These are phyloP conservation scores for Cavenderia fasciculata DNA, from an alignment of 78 protist species.

Conservation along the genomic window DNA sequence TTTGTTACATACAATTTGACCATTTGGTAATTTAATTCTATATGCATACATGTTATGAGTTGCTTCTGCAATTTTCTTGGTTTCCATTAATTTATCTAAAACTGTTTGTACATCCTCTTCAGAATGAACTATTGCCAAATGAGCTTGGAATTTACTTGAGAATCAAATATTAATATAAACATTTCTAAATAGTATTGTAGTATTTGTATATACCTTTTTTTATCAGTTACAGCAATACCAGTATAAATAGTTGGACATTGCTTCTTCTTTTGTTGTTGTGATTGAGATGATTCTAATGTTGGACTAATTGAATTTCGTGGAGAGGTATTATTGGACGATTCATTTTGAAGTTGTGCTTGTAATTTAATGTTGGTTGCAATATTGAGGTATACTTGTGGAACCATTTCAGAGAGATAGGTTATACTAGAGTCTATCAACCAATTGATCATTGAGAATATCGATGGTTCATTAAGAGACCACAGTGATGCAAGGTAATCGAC, in stretches of 20 bases:
- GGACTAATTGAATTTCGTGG: background rate
- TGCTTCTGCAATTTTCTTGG: constrained; percentile 62
- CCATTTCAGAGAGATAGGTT: too few relatives aligned
- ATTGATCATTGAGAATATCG: constrained; percentile 21
- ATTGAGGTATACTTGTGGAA: background rate
- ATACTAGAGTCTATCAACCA: constrained; percentile 65
- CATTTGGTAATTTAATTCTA: constrained; percentile 46
- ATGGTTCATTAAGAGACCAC: constrained; percentile 13
- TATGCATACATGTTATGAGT: constrained; percentile 82
- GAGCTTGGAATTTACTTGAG: constrained; percentile 76
- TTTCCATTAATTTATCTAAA: constrained; percentile 9
- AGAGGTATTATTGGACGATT: background rate
- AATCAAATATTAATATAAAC: too few relatives aligned
- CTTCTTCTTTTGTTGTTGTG: constrained; percentile 15
- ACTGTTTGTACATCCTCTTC: constrained; percentile 50
- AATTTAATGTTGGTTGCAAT: background rate
- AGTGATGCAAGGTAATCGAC: background rate
- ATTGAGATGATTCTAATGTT: background rate
- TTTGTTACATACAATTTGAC: constrained; percentile 35
- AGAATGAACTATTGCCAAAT: constrained; percentile 44
- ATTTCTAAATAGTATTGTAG: too few relatives aligned
- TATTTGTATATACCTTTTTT: too few relatives aligned
- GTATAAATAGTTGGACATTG: constrained; percentile 56
- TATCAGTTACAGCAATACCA: constrained; percentile 42
- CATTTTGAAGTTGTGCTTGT: background rate